These are phyloP conservation scores for Tulasnella sp. DNA, from an alignment of 768 basidiomycete genomes.

Conservation along the genomic window DNA sequence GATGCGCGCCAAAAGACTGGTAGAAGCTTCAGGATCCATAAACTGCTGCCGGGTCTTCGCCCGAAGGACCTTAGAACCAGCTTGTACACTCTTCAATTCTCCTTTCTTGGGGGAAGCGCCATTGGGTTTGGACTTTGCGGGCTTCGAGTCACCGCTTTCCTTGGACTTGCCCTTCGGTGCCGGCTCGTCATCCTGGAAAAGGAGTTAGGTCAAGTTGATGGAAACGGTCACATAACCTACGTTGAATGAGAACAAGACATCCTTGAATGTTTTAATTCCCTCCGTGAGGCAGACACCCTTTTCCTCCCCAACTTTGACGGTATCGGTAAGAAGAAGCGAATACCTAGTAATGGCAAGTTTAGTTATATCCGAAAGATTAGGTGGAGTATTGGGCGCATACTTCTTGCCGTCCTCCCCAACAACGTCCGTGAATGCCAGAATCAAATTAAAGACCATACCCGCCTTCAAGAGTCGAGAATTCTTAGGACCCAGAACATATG, in stretches of 20 bases:
- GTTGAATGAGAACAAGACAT: constrained; percentile 77
- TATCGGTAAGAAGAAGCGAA: constrained; percentile 85
- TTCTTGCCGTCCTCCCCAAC: constrained; percentile 75
- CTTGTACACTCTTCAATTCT: constrained; percentile 40
- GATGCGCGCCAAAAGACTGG: constrained; percentile 60
- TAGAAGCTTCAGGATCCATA: constrained; percentile 35
- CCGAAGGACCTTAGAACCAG: constrained; percentile 82
- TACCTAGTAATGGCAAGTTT: constrained; percentile 57
- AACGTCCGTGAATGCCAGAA: constrained; percentile 83
- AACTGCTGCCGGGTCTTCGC: constrained; percentile 71
- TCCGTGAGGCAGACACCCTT: constrained; percentile 75
- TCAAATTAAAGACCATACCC: constrained; percentile 85
- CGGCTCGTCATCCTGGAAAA: constrained; percentile 52
- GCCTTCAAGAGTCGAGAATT: constrained; percentile 69
- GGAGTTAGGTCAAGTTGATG: background rate
- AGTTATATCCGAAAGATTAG: background rate
- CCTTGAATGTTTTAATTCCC: constrained; percentile 80
- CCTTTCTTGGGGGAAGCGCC: constrained; percentile 36
- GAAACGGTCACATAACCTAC: constrained; percentile 16
- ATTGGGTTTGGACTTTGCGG: constrained; percentile 56
- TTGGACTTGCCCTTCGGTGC: constrained; percentile 57
- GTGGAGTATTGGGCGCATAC: constrained; percentile 48
- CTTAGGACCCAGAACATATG: constrained; percentile 81
- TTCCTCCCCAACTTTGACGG: constrained; percentile 72
- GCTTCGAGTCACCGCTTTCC: constrained; percentile 37